Evolutionary conservation across 352 stramenopile genomes (phyloP), one percentile per base, ranked within the genome.

Genomic region (Pythium insidiosum): DNA sequence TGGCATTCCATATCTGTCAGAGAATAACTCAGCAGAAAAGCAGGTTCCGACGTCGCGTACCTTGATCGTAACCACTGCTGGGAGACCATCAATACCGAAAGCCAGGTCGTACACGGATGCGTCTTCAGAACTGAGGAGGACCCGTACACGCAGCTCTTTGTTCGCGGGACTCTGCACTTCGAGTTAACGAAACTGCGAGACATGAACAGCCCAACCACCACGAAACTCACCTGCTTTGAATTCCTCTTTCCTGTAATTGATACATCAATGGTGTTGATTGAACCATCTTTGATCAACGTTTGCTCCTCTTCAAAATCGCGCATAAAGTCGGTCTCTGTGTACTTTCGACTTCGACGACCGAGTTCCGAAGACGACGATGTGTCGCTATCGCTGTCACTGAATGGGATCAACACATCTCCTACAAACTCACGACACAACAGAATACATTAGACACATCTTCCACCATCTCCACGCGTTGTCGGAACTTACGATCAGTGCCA

Each of bases 221-320:
- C n/a, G n/a, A n/a, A n/a, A 47, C 28, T 10, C 47, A 64, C 52
- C 43, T n/a, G n/a, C n/a, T n/a, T n/a, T n/a, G n/a, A n/a, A n/a
- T n/a, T n/a, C n/a, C n/a, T n/a, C n/a, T n/a, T n/a, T n/a, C n/a
- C n/a, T n/a, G n/a, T n/a, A n/a, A n/a, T n/a, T n/a, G n/a, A n/a
- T n/a, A n/a, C n/a, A 31, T 65, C 50, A 13, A 52, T 51, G 22
- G 40, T 38, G 2, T 56, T 33, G 26, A 46, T 33, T n/a, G 55
- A 49, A 29, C 61, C 50, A 53, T 72, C 63, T 6, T 43, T 44
- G 4, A 68, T 19, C 10, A 72, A 29, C 16, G 53, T 53, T 22
- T 87, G 66, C 51, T 89, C 68, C 38, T 85, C 77, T 42, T 84
- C 73, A 47, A 89, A 84, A 36, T 89, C 76, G 31, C 73, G 70